Evolutionary conservation across 495 filamentous ascomycete species (phyloP), one percentile per base, ranked within the genome.

Genomic region (Daldinia vernicosa): DNA sequence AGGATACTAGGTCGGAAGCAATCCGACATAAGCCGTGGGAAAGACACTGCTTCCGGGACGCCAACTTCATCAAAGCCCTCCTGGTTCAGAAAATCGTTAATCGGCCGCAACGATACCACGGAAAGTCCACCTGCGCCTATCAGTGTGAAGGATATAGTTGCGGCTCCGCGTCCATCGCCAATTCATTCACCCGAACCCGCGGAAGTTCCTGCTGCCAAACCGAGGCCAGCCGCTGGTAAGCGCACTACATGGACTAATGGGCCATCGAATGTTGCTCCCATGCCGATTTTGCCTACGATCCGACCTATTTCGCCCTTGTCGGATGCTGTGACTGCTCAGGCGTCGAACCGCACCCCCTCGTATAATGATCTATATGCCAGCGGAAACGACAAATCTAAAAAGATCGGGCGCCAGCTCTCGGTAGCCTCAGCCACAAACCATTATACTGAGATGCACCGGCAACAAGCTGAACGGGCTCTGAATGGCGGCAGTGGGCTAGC

Each of bases 271-370:
- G 92, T 90, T 32, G 95, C 95, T 43, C 96, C 96, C 5, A 99
- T 99, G 90, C 95, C 93, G 19, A 99, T 99, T 67, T 84, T 99
- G 40, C 96, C 96, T 19, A 97, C 96, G 6, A 98, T 99, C 57
- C 89, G 92, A 52, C 96, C 96, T 19, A 93, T 98, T 22, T 98
- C 95, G 7, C 95, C 95, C 22, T 78, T 99, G 43, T 97, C 94
- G 4, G 93, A 97, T 77, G 89, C 92, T 17, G 93, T 97, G 22
- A 97, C 92, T 30, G 96, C 95, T 1, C 94, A 98, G 80, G 94
- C 92, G 24, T 85, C 77, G 71, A 84, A 75, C 64, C 77, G 82
- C 37, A 76, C 80, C 4, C 82, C 80, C 1, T 78, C 80, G n/a
- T 85, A 85, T 71, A 83, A 81, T 28, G 84, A 86, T 52, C 78